Conservation (phyloP, 1,284 basidiomycete genomes). For the Moniliella sp. region DNA sequence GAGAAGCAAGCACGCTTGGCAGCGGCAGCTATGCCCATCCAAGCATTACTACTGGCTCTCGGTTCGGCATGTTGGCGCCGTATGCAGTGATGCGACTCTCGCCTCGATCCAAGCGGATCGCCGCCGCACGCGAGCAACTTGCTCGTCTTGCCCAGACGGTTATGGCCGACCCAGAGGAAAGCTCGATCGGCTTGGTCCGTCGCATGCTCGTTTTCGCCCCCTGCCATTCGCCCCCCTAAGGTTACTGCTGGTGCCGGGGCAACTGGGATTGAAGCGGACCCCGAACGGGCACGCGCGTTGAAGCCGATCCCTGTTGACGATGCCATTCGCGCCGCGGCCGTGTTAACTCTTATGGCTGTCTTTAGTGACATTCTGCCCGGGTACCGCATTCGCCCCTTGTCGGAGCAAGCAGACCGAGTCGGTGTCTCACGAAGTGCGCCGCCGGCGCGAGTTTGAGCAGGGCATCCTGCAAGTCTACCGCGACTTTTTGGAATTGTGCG, state of each 20-base stretch:
- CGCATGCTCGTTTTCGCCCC: constrained; percentile 14
- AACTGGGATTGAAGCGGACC: constrained; percentile 11
- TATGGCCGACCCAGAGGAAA: constrained; percentile 25
- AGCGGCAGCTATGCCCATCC: not conserved
- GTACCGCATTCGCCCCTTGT: constrained; percentile 58
- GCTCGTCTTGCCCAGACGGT: constrained; percentile 23
- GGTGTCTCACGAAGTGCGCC: constrained; percentile 74
- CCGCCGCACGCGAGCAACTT: constrained; percentile 26
- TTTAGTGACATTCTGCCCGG: constrained; percentile 81
- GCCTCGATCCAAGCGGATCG: constrained; percentile 4
- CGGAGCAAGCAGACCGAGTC: constrained; percentile 77
- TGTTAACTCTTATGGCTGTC: constrained; percentile 74
- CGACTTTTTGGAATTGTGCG: constrained; percentile 60
- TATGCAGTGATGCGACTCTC: constrained; percentile 13
- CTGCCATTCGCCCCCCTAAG: constrained; percentile 18
- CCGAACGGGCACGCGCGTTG: constrained; percentile 36
- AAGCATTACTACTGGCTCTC: constrained; percentile 3
- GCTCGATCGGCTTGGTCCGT: constrained; percentile 14
- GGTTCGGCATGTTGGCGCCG: constrained; percentile 18
- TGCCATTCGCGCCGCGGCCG: constrained; percentile 63
- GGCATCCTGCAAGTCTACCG: constrained; percentile 78
- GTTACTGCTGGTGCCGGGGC: not conserved
- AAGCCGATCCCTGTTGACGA: constrained; percentile 44
- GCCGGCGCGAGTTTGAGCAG: constrained; percentile 84
- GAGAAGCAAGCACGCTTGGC: not conserved